These are phyloP conservation scores for Leccinum holopus DNA, from an alignment of 1,284 basidiomycete genomes.

Conservation along the genomic window DNA sequence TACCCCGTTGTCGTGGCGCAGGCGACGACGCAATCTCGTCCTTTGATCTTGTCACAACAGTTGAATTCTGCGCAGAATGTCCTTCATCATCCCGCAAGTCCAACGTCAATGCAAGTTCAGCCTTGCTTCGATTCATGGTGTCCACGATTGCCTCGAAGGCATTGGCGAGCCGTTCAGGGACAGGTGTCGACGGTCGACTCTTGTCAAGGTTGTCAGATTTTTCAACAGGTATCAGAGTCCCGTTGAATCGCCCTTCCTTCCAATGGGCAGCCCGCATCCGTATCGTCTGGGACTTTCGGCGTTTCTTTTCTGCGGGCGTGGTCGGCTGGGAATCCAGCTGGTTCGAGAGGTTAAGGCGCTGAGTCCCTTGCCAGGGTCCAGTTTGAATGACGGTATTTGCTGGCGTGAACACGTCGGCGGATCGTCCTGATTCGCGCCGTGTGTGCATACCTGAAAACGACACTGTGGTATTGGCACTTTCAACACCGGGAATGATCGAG, in stretches of 20 bases:
- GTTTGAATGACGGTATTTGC: constrained; percentile 2
- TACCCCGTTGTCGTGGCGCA: constrained; percentile 33
- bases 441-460: constrained; percentile 11
- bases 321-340: constrained; percentile 2
- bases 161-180: constrained; percentile 38
- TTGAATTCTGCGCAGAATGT: constrained; percentile 3
- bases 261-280: constrained; percentile 45
- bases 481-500: constrained; percentile 16
- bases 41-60: constrained; percentile 1
- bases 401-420: constrained; percentile 7
- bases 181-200: constrained; percentile 31
- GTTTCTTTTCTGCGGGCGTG: constrained; percentile 28
- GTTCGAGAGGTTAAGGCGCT: constrained; percentile 1
- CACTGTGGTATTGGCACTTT: background rate
- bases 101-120: constrained; percentile 12
- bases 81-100: constrained; percentile 15
- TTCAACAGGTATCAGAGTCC: constrained; percentile 27
- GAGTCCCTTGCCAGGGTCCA: constrained; percentile 14
- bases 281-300: constrained; percentile 46
- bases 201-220: constrained; percentile 15
- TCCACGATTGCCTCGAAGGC: constrained; percentile 45
- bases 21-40: constrained; percentile 15
- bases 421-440: constrained; percentile 3
- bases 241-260: constrained; percentile 44
- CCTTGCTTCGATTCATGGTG: constrained; percentile 33